Conservation (phyloP, 179 eudicot species). For the Beta lomatogona region DNA sequence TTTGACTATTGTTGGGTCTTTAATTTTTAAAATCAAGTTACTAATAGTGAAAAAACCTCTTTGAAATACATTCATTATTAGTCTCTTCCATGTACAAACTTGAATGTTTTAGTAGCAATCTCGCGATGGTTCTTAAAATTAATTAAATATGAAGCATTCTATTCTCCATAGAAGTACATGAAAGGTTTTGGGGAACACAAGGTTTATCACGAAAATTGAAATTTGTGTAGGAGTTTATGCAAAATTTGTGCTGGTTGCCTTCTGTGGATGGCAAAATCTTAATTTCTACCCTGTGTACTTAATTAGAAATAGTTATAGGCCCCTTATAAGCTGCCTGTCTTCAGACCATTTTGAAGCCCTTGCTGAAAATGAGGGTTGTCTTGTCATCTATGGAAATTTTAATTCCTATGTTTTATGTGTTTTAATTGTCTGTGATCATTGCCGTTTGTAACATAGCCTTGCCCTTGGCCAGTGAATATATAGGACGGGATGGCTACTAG, state of each 20-base stretch:
- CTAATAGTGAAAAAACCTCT: neutral
- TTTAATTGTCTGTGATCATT: neutral
- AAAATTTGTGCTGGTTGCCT: neutral
- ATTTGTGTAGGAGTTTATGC: neutral
- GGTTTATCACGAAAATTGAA: neutral
- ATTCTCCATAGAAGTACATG: neutral
- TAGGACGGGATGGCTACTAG: neutral
- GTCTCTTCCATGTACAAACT: neutral
- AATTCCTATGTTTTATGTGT: neutral
- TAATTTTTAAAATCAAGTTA: neutral
- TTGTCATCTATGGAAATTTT: neutral
- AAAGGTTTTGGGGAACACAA: neutral
- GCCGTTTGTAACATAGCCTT: neutral
- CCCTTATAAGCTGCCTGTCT: neutral
- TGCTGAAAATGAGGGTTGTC: neutral
- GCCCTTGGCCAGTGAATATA: neutral
- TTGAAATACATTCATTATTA: neutral
- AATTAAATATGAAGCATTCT: neutral
- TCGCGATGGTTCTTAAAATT: neutral
- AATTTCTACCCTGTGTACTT: neutral
- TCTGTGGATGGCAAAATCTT: neutral
- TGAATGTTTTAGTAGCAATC: neutral
- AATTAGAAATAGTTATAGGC: neutral
- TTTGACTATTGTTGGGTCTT: neutral
- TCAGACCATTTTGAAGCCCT: neutral